Percentiles rank a stretch among this genome's conserved stretches.
These are phyloP conservation scores for Ceriops decandra DNA, from an alignment of 345 rosid species.

Conservation along the genomic window DNA sequence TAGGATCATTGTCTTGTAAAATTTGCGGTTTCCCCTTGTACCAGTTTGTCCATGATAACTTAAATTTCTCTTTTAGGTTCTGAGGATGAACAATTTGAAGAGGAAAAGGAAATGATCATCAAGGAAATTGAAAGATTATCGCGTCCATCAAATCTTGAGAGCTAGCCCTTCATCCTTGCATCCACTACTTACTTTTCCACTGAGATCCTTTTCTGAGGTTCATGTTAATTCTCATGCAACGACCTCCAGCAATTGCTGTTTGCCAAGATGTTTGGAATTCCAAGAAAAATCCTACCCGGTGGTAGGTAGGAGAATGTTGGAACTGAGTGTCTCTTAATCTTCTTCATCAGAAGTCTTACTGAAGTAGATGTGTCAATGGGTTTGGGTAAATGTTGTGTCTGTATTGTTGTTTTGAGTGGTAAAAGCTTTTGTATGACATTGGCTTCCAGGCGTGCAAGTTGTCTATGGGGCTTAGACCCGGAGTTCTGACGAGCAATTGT, in stretches of 20 bases:
- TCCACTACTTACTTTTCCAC: constrained; percentile 2
- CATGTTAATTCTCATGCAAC: background rate
- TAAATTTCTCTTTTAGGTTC: constrained; percentile 38
- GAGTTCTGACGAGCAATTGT: background rate
- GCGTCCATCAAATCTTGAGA: constrained; percentile 33
- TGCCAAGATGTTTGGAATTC: background rate
- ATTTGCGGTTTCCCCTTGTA: background rate
- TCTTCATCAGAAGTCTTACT: background rate
- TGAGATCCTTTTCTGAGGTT: background rate
- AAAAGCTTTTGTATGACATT: background rate
- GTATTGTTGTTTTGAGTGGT: background rate
- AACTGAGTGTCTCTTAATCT: background rate
- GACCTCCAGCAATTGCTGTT: background rate
- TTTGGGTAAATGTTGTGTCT: background rate
- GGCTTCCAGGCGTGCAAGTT: background rate
- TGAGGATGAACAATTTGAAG: constrained; percentile 90
- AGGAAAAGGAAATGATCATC: constrained; percentile 87
- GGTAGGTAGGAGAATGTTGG: background rate
- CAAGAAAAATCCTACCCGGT: background rate
- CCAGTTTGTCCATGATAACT: background rate
- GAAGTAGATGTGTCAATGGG: background rate
- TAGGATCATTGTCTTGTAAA: background rate
- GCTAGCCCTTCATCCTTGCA: constrained; percentile 14
- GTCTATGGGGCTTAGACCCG: background rate
- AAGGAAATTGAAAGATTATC: constrained; percentile 71